Evolutionary conservation across 2,329 filamentous ascomycete species (phyloP).

Genomic region (Pezicula neosporulosa): DNA sequence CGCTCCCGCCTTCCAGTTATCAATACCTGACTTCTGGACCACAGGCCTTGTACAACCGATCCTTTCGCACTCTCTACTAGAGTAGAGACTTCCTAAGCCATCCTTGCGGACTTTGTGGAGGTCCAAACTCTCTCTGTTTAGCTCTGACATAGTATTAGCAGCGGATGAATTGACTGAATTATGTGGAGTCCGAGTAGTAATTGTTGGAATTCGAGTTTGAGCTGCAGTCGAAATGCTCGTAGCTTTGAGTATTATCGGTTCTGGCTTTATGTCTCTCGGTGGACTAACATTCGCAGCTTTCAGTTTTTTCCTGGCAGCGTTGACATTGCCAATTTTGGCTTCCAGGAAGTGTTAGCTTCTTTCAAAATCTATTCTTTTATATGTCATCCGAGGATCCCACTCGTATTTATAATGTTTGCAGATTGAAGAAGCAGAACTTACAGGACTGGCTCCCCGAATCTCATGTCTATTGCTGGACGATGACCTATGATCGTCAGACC

Average conservation of each 20-base stretch:
- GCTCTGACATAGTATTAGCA: no score
- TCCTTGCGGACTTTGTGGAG: not conserved
- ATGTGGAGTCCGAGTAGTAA: no score
- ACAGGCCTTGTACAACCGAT: not conserved
- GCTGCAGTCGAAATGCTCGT: no score
- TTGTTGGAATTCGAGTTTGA: no score
- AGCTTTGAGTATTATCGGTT: no score
- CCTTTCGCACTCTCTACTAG: not conserved
- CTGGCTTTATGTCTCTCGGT: not conserved
- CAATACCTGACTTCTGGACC: not conserved
- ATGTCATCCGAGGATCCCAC: not conserved
- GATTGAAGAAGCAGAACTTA: no score
- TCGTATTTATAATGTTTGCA: no score
- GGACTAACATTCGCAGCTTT: not conserved
- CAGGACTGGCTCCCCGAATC: not conserved
- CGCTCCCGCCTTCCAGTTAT: not conserved
- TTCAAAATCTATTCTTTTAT: not conserved
- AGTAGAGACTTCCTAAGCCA: not conserved
- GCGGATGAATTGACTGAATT: no score
- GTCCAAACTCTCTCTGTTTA: no score
- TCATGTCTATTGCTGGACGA: not conserved
- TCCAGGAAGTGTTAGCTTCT: not conserved
- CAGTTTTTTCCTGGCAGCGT: not conserved
- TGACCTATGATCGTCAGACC: not conserved
- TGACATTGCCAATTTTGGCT: not conserved